Conservation (phyloP, 1,284 basidiomycete genomes). For the Termitomyces sp. region DNA sequence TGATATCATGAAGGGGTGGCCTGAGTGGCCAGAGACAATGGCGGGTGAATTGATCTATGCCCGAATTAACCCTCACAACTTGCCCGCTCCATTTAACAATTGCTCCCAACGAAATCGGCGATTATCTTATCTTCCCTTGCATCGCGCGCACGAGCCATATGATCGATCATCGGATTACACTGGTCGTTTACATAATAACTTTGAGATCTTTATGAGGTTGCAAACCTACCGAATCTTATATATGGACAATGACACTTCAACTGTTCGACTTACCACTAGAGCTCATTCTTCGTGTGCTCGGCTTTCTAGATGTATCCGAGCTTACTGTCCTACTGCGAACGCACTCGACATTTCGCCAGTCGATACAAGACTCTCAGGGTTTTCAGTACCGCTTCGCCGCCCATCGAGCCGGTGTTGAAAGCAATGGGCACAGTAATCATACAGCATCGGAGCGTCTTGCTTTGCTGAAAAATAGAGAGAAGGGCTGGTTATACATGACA, state of each 20-base stretch:
- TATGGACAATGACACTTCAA: not conserved
- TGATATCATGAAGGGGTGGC: too few species aligned
- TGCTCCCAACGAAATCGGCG: too few species aligned
- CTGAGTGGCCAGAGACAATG: too few species aligned
- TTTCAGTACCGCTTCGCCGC: conserved; percentile 34
- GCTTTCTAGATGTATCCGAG: conserved; percentile 24
- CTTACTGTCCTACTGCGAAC: conserved; percentile 22
- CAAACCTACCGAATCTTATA: too few species aligned
- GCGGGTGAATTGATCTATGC: too few species aligned
- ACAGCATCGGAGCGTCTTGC: conserved; percentile 25
- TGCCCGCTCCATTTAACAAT: too few species aligned
- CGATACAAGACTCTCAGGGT: conserved; percentile 25
- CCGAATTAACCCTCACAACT: too few species aligned
- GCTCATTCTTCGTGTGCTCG: conserved; percentile 30
- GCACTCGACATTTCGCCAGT: conserved; percentile 21
- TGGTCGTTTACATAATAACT: too few species aligned
- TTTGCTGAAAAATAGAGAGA: conserved; percentile 24
- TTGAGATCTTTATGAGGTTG: too few species aligned
- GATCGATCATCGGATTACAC: too few species aligned
- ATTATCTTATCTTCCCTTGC: too few species aligned
- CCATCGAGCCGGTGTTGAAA: conserved; percentile 25
- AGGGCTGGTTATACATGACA: conserved; percentile 24
- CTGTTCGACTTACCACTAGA: conserved; percentile 32
- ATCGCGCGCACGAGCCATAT: too few species aligned
- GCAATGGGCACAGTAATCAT: conserved; percentile 25